These are phyloP conservation scores for Backusella tarrabulga DNA, from an alignment of 192 early-diverging fungal species.

Conservation along the genomic window DNA sequence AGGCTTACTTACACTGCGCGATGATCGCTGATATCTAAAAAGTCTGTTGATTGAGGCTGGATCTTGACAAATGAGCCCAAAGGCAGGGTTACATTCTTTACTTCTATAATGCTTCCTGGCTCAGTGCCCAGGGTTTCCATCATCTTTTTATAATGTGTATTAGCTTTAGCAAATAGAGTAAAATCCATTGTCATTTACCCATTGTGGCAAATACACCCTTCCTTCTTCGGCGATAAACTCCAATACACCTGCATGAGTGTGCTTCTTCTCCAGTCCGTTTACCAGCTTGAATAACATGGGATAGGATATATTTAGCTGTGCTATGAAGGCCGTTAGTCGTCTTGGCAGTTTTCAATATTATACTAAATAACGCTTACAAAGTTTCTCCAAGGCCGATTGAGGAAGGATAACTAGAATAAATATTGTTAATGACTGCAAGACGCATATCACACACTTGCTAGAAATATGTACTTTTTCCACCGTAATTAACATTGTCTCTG, in stretches of 20 bases:
- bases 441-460: not conserved
- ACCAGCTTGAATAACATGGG: constrained; percentile 91
- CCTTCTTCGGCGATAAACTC: constrained; percentile 99
- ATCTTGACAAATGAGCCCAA: constrained; percentile 91
- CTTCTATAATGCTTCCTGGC: constrained; percentile 75
- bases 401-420: constrained; percentile 67
- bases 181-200: constrained; percentile 52
- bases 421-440: not conserved
- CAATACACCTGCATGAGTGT: constrained; percentile 94
- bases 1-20: constrained; percentile 75
- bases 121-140: constrained; percentile 82
- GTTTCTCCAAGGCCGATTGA: constrained; percentile 68
- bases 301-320: constrained; percentile 83
- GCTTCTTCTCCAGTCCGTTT: constrained; percentile 51
- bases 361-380: constrained; percentile 43
- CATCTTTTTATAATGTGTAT: constrained; percentile 60
- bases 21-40: constrained; percentile 95
- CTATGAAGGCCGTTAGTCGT: constrained; percentile 30
- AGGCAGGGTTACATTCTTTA: constrained; percentile 76
- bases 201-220: constrained; percentile 90
- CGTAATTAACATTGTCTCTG: constrained; percentile 68
- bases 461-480: constrained; percentile 71
- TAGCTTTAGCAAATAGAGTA: not conserved
- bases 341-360: not conserved
- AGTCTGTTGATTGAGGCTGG: constrained; percentile 95